Evolutionary conservation across 176 grass and related monocot genomes (phyloP), one percentile per base, ranked within the genome.

Genomic region (Oryza coarctata): DNA sequence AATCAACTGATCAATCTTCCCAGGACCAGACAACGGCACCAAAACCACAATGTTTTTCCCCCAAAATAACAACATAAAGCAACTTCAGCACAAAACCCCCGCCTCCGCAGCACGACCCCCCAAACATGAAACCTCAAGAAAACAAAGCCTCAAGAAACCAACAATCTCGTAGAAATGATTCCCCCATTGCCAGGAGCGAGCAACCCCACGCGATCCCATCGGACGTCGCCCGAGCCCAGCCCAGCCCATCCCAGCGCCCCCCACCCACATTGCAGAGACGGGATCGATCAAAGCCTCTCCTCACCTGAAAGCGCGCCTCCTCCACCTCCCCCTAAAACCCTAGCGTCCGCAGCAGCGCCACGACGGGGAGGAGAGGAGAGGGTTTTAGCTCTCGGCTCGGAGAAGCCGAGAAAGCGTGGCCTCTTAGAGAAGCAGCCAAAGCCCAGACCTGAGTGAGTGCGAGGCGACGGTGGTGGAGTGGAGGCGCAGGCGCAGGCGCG

Each of bases 301-400:
- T 55, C 50, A 55, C 50, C 50, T 55, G 49, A 22, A 52, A 17
- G 47, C 47, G 49, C 49, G 49, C 49, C 14, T n/a, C 58, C 14
- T 2, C 10, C 33, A 12, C 28, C 60, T 27, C 39, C 29, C 6
- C 80, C 73, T 65, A 52, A 77, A 82, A 77, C 85, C 65, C 79
- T 77, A 77, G 11, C 49, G 28, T 2, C 30, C 29, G 3, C 29
- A 4, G 32, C 32, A 33, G 32, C 32, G 32, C 32, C 32, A 33
- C 3, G 32, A 4, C 32, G 32, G 3, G 0, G 26, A 0, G 5
- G 41, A 9, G 2, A 27, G 4, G 44, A 32, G 17, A 29, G 35
- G 45, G 45, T 55, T 79, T 33, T 75, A 12, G 3, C 74, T 52
- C 25, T 29, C 17, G n/a, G 10, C 3, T 31, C 15, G 39, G 72